Evolutionary conservation across 1,284 basidiomycete genomes (phyloP), one percentile per base, ranked within the genome.

Genomic region (Baeospora myosura): DNA sequence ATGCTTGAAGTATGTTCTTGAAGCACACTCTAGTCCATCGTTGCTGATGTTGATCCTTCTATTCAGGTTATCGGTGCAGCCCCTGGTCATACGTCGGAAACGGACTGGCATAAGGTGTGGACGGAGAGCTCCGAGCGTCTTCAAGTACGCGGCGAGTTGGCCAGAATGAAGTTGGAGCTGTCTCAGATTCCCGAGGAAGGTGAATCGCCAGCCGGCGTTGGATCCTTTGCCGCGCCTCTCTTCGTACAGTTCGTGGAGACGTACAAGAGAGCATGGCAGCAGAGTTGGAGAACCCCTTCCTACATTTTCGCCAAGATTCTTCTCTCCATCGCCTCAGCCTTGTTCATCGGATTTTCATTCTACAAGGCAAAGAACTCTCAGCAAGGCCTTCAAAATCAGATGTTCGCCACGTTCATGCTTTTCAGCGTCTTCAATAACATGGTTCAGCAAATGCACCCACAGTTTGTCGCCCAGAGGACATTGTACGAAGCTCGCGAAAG

Each of bases 311-410:
- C 85, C 22, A 91, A 93, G 63, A 53, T 90, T 20, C 64, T 66
- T 31, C 55, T 84, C 23, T 78, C 79, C 49, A 63, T 75, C 39
- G 54, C 69, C 1, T 63, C 66, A 1, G 77, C 76, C 6, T 63
- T 88, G 0, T 76, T 88, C 51, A 78, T 81, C 35, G 79, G 77
- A 14, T 72, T 75, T 57, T 74, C 58, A 46, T 71, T 91, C 69
- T 92, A 71, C 71, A 68, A 80, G 44, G 65, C 83, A 2, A 75
- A 78, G 43, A 66, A 77, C 41, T 72, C 74, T 2, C 71, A 81
- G 38, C 77, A 81, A 48, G 88, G 87, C 35, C 78, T 82, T 0
- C 88, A 91, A 59, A 87, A 88, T 62, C 87, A 90, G 60, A 73
- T 92, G 31, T 92, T 92, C 43, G 66, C 4, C n/a, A 34, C 11